Percentiles rank a stretch among this genome's conserved stretches.
These are phyloP conservation scores for Dictyostelium discoideum DNA, from an alignment of 78 protist genomes.

Conservation along the genomic window DNA sequence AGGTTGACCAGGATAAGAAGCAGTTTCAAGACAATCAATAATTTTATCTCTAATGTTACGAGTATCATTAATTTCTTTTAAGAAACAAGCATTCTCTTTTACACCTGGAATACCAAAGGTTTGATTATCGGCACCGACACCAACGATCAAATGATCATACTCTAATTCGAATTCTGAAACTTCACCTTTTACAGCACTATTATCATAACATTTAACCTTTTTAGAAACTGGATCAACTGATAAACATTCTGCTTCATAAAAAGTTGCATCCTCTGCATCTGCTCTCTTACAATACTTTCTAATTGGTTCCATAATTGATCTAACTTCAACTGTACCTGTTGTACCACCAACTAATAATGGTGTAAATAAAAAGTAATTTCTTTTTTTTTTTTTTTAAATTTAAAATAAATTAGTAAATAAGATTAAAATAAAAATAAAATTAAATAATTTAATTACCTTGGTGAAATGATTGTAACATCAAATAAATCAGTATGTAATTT, in stretches of 20 bases:
- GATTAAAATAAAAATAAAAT: neutral
- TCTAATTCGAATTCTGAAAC: conserved; percentile 61
- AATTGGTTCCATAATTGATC: conserved; percentile 81
- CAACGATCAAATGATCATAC: conserved; percentile 90
- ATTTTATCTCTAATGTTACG: conserved; percentile 81
- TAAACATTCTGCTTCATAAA: conserved; percentile 75
- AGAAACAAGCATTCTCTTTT: conserved; percentile 78
- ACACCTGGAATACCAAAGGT: conserved; percentile 91
- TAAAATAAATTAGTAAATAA: too few relatives aligned
- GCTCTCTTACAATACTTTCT: conserved; percentile 70
- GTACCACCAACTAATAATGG: conserved; percentile 75
- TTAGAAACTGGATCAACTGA: conserved; percentile 67
- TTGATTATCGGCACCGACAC: conserved; percentile 86
- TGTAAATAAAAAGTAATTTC: conserved; percentile 81
- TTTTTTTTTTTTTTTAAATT: neutral
- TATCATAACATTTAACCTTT: conserved; percentile 49
- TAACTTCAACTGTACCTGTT: conserved; percentile 70
- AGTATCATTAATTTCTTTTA: conserved; percentile 86
- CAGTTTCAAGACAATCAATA: conserved; percentile 86
- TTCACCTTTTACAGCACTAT: conserved; percentile 61
- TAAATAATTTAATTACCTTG: neutral
- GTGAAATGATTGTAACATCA: conserved; percentile 65
- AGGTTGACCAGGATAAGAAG: conserved; percentile 84
- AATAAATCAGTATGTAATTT: conserved; percentile 47
- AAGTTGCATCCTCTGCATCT: conserved; percentile 42